Evolutionary conservation across 805 yeast species (phyloP).

Genomic region (Wickerhamiella allomyrinae): DNA sequence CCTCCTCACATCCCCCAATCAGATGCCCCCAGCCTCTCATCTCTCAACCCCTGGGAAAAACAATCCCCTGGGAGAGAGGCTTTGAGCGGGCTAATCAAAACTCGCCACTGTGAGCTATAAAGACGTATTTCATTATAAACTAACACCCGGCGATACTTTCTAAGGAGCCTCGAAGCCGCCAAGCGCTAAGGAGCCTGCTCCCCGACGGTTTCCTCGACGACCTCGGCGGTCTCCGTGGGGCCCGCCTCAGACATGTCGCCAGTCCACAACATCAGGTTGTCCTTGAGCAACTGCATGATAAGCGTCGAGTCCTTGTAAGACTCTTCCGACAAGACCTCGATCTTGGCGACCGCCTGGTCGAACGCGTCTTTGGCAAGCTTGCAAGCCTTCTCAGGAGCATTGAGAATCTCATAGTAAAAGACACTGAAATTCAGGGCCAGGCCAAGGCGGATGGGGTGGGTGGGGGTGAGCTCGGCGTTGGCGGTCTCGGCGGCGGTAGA

Average conservation of each 20-base stretch:
- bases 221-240: slow-evolving; percentile 12
- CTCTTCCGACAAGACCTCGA: slow-evolving; percentile 94
- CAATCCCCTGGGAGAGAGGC: too few relatives aligned
- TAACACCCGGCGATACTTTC: background rate
- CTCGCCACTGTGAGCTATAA: background rate
- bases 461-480: slow-evolving; percentile 94
- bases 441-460: slow-evolving; percentile 97
- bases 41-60: too few relatives aligned
- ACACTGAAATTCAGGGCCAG: slow-evolving; percentile 96
- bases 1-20: too few relatives aligned
- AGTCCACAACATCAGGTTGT: slow-evolving; percentile 36
- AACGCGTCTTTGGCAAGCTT: slow-evolving; percentile 98
- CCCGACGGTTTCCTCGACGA: slow-evolving; percentile 9
- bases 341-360: slow-evolving; percentile 97
- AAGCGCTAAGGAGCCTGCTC: slow-evolving; percentile 8
- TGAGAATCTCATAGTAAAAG: slow-evolving; percentile 94
- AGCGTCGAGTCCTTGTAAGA: slow-evolving; percentile 96
- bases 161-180: background rate
- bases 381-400: slow-evolving; percentile 97
- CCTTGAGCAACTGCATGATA: slow-evolving; percentile 97
- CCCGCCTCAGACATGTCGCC: slow-evolving; percentile 39
- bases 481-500: slow-evolving; percentile 96
- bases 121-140: background rate
- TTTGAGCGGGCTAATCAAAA: too few relatives aligned
- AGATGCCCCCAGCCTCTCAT: too few relatives aligned